A percentile compares a stretch with the other conserved stretches of the same genome.
phyloP scores from a whole-genome alignment of 176 grass and related monocot genomes.

The Alopecurus myosuroides region DNA sequence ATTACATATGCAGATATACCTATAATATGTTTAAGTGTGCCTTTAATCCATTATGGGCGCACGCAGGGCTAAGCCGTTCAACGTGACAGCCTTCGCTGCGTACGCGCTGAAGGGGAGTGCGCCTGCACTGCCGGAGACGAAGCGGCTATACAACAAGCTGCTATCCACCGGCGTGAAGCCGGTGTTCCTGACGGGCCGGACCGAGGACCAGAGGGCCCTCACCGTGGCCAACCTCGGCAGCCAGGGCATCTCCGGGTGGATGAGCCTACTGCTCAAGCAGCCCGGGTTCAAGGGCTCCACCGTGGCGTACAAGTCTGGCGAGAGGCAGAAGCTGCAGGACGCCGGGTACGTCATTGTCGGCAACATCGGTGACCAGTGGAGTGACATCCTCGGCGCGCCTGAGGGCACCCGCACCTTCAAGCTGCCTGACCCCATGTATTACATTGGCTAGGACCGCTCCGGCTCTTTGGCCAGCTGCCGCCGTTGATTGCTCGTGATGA shows the following conservation, averaged over 20 bases:
- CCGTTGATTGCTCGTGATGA: no score
- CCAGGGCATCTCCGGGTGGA: constrained; percentile 31
- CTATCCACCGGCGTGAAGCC: constrained; percentile 21
- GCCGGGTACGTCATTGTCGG: constrained; percentile 34
- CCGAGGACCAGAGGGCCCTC: constrained; percentile 21
- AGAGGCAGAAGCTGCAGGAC: constrained; percentile 29
- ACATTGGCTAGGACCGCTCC: constrained; percentile 18
- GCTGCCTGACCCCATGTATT: constrained; percentile 57
- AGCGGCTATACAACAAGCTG: constrained; percentile 34
- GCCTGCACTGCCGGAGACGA: constrained; percentile 29
- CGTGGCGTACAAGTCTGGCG: constrained; percentile 38
- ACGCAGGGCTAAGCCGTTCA: constrained; percentile 11
- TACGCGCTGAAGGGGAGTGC: constrained; percentile 36
- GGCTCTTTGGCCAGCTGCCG: no score
- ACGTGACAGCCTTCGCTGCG: constrained; percentile 21
- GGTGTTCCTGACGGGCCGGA: constrained; percentile 48
- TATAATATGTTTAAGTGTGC: neutral
- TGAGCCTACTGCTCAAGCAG: constrained; percentile 39
- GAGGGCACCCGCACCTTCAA: constrained; percentile 50
- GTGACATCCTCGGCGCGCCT: constrained; percentile 38
- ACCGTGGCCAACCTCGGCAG: constrained; percentile 13
- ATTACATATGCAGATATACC: no score
- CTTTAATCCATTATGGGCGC: neutral
- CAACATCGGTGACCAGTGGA: constrained; percentile 66
- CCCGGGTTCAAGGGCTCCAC: neutral